Evolutionary conservation across 306 rosid species (phyloP).

Genomic region (Quercus ilex): DNA sequence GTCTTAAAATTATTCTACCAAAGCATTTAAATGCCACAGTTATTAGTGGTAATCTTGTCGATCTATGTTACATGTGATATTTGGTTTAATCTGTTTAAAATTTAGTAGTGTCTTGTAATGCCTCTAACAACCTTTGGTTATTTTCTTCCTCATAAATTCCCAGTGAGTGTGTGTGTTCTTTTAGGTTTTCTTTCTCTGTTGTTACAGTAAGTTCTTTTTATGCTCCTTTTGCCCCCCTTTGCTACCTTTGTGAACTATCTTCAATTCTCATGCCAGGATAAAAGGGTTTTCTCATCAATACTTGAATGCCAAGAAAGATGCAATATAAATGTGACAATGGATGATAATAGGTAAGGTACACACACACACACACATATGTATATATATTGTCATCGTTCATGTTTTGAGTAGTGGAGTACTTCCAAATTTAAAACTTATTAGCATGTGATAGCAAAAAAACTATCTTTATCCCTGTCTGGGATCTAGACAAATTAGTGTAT

Average conservation of each 20-base stretch:
- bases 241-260: constrained; percentile 8
- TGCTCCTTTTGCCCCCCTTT: background rate
- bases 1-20: background rate
- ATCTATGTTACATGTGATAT: constrained; percentile 2
- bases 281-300: constrained; percentile 43
- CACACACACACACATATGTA: background rate
- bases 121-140: background rate
- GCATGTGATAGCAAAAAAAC: background rate
- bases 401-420: background rate
- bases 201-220: background rate
- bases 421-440: background rate
- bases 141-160: background rate
- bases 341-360: constrained; percentile 37
- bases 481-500: background rate
- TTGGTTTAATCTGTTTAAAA: constrained; percentile 5
- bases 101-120: constrained; percentile 4
- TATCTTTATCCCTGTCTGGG: background rate
- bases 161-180: background rate
- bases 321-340: constrained; percentile 23
- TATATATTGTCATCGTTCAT: background rate
- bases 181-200: background rate
- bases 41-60: background rate
- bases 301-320: constrained; percentile 43
- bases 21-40: background rate
- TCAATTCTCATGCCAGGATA: constrained; percentile 47